Evolutionary conservation across 306 rosid species (phyloP).

Genomic region (Psophocarpus tetragonolobus): DNA sequence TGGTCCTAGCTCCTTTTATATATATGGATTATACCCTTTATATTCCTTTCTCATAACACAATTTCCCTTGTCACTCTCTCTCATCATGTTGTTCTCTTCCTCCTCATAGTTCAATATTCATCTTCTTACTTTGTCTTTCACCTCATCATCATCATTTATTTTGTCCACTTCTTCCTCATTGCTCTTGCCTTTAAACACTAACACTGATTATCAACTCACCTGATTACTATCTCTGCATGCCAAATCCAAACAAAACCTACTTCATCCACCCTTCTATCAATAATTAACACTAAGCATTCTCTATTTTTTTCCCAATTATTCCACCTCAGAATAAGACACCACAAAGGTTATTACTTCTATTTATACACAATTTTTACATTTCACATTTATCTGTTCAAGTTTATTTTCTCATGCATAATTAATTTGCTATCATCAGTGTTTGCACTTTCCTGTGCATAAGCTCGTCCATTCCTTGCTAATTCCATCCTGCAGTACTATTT

Average conservation of each 20-base stretch:
- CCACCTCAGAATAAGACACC: neutral
- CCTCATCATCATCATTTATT: conserved; percentile 31
- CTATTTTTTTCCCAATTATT: neutral
- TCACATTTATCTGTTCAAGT: neutral
- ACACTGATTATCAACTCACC: conserved; percentile 22
- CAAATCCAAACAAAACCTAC: neutral
- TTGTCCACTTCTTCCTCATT: conserved; percentile 18
- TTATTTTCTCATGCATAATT: neutral
- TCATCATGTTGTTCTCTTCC: conserved; percentile 34
- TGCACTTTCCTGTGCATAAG: neutral
- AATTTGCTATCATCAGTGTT: neutral
- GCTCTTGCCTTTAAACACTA: neutral
- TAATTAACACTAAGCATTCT: neutral
- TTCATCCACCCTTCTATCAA: neutral
- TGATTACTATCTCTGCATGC: neutral
- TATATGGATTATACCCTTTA: conserved; percentile 38
- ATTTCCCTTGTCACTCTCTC: conserved; percentile 32
- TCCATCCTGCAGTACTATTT: neutral
- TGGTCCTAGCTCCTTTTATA: conserved; percentile 59
- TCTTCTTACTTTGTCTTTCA: conserved; percentile 35
- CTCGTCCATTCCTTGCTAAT: neutral
- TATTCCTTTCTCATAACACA: conserved; percentile 32
- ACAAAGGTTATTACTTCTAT: neutral
- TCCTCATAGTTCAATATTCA: conserved; percentile 25
- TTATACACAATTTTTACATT: neutral